Evolutionary conservation across 2,329 filamentous ascomycete genomes (phyloP), one percentile per base, ranked within the genome.

Genomic region (Cyphellophora attinorum): DNA sequence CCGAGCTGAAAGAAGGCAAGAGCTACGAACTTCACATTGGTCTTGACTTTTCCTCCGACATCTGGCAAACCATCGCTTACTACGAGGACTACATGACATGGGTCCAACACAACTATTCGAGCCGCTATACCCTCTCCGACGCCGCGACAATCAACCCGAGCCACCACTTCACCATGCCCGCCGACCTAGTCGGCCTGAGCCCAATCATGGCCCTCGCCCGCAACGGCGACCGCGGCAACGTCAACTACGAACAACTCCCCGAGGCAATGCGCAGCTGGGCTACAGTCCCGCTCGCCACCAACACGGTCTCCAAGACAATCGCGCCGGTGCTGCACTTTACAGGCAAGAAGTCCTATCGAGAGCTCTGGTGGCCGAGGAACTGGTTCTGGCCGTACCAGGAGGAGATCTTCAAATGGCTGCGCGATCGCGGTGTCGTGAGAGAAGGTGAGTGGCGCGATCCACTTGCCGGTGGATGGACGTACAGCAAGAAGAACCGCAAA

Each of bases 311-410:
- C 11, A 53, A 53, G 23, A 54, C 54, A 12, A 56, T 60, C 11
- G 59, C 56, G 19, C 50, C 51, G 5, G 35, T 64, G 18, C 55
- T 58, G 39, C 61, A 64, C 45, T 60, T 57, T 42, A 64, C 60
- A 0, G 58, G 59, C 6, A 35, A 47, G 40, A 64, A 64, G 42
- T 49, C 51, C 3, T 45, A 41, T 12, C 37, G 60, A 3, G 44
- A 54, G 14, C 16, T 32, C 1, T 56, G 57, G 44, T 64, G 54
- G 39, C 45, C 48, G 11, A 50, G 48, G 15, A 47, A 61, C 46
- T 64, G 61, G 61, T 64, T 59, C 44, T 56, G 52, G 27, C 59
- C 57, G 3, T 55, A 54, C 32, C 49, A 48, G 12, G 41, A 51
- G 18, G 46, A 52, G 1, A 38, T 64, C 11, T 44, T 61, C 8